Base-by-base conservation (phyloP, 306 rosid species). In the Sechiopsis laciniata region DNA sequence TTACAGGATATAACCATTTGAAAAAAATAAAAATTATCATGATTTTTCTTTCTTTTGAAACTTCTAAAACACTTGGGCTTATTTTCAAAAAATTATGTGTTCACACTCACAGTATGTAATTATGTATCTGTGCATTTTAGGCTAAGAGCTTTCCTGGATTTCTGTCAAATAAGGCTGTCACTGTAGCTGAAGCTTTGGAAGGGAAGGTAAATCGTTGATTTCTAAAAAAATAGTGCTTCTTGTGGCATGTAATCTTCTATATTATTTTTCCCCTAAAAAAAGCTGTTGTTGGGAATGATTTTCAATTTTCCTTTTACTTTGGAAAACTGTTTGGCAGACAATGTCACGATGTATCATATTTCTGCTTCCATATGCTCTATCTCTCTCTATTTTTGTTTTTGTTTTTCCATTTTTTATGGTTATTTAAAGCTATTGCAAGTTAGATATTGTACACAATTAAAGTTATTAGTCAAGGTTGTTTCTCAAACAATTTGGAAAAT, bases 141-240 rank as follows among this genome's bases (percentile, higher is more conserved):
- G 88, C 87, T 1, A 87, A 87, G 83, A 84, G 83, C 82, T 88
- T 94, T 69, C 96, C 89, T 10, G 88, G 92, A 83, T 79, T 85
- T 75, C 88, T 94, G 74, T 83, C 88, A 24, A 86, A 67, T 20
- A 87, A 81, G 83, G 95, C 97, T 71, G 83, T 91, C 66, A 77
- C 83, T 2, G 89, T 81, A 42, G 87, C 84, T 78, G 99, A 94
- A 76, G 94, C 97, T 72, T 85, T 94, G 82, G 99, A 91, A 82
- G 99, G 99, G 81, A 94, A 91, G 99, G 99, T 94, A 60, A 29
- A 88, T 75, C 75, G 59, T 78, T 77, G 21, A 68, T 46, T 46
- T 16, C 19, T 26, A 67, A 48, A 8, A 48, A 22, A 21, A 68
- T 22, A 7, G 14, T 20, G 10, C 42, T 48, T 12, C 20, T 68